phyloP scores from a whole-genome alignment of 2,329 filamentous ascomycete species.

The Cladosporium oxysporum region DNA sequence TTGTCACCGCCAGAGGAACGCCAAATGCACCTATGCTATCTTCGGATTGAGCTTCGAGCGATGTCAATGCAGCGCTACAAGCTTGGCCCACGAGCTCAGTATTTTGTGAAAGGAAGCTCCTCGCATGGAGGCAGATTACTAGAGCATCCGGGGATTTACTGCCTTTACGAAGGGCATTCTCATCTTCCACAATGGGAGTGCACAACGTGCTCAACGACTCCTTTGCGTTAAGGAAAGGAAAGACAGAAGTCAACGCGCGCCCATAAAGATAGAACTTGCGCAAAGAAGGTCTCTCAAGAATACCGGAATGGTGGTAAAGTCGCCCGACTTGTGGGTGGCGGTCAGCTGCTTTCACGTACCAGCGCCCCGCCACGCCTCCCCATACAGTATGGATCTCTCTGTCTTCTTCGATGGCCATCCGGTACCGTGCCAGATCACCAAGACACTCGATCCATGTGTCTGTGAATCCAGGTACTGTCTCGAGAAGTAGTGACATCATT shows the following conservation, averaged over 20 bases:
- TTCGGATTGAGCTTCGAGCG: conserved; percentile 61
- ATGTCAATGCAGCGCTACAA: conserved; percentile 52
- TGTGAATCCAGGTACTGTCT: conserved; percentile 79
- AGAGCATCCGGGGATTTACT: conserved; percentile 53
- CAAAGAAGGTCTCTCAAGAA: conserved; percentile 69
- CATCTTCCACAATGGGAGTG: conserved; percentile 48
- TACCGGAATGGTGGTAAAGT: conserved; percentile 85
- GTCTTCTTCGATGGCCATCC: conserved; percentile 89
- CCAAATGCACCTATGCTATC: conserved; percentile 40
- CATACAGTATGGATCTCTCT: conserved; percentile 70
- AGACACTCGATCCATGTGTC: conserved; percentile 94
- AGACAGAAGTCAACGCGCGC: conserved; percentile 68
- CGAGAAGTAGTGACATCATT: conserved; percentile 84
- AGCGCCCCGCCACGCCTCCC: conserved; percentile 76
- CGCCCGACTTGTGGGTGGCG: conserved; percentile 73
- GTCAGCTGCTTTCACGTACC: conserved; percentile 83
- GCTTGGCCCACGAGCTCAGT: conserved; percentile 51
- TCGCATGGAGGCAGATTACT: conserved; percentile 55
- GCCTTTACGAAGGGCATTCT: conserved; percentile 37
- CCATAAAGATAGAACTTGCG: conserved; percentile 73
- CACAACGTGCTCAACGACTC: conserved; percentile 73
- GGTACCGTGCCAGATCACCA: conserved; percentile 79
- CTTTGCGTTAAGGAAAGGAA: conserved; percentile 66
- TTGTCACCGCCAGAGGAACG: conserved; percentile 60
- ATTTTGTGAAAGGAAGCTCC: conserved; percentile 60